phyloP scores from a whole-genome alignment of 164 flowering plant species.

The Amborella trichopoda region DNA sequence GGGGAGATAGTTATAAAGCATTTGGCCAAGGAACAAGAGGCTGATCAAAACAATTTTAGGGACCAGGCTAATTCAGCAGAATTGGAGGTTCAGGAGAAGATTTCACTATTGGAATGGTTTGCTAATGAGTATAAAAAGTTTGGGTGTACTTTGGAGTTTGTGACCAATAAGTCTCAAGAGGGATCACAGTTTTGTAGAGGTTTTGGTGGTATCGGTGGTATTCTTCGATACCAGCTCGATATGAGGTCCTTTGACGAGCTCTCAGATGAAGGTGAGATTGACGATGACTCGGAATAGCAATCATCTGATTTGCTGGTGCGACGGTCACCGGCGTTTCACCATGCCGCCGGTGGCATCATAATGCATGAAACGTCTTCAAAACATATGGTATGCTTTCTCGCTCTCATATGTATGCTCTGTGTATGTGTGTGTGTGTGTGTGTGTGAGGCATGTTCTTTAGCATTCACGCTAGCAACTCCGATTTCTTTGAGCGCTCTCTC shows the following conservation, averaged over 20 bases:
- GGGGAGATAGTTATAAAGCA: constrained; percentile 8
- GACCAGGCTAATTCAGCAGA: constrained; percentile 2
- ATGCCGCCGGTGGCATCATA: no score
- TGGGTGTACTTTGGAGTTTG: constrained; percentile 8
- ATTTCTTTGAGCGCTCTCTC: no score
- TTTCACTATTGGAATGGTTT: constrained; percentile 8
- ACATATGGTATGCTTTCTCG: no score
- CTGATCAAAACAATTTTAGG: constrained; percentile 6
- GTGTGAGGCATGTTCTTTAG: no score
- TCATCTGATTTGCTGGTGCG: no score
- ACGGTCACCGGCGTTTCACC: no score
- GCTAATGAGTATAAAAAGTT: constrained; percentile 9
- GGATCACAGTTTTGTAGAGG: constrained; percentile 11
- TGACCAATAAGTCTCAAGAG: constrained; percentile 10
- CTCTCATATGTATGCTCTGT: no score
- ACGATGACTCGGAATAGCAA: constrained; percentile 10
- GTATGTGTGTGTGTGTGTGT: no score
- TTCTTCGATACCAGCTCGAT: constrained; percentile 10
- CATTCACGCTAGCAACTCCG: no score
- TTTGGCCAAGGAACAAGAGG: constrained; percentile 8
- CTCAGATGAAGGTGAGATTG: constrained; percentile 6
- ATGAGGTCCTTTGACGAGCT: constrained; percentile 9
- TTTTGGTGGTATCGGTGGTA: constrained; percentile 10
- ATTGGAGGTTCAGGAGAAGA: constrained; percentile 11
- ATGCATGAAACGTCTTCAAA: no score